Base-by-base conservation (phyloP, 2,329 filamentous ascomycete genomes). In the Botryotinia calthae region DNA sequence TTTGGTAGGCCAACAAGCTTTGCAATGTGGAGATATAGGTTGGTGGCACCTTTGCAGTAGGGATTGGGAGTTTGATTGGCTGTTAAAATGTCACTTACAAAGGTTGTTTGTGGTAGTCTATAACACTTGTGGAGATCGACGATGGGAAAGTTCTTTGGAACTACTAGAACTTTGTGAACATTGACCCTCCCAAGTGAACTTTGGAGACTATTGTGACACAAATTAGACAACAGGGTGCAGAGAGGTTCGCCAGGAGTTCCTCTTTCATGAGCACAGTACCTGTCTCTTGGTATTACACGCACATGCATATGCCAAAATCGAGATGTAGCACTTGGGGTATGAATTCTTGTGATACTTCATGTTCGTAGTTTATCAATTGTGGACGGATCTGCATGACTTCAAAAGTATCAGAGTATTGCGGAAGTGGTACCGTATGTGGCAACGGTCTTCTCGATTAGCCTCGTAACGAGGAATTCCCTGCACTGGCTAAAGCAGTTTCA, bases 71-170 rank as follows among this genome's bases (percentile, higher is more conserved):
- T 42, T 71, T 56, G 7, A 71, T 71, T 71, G 69, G 59, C 42
- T 44, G 40, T 44, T 2, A 71, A 31, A 31, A 63, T 8, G 28
- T 8, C 34, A 65, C 34, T 65, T 71, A 71, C 46, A 59, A 71
- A 54, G 44, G 34, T 31, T 34, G 69, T 61, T 65, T 56, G 28
- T 31, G 68, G 42, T 48, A 28, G 25, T 66, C 14, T 37, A 25
- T 65, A 37, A 71, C 59, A 71, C 48, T 34, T 28, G 58, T 61
- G 31, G 34, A 70, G 54, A 64, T 64, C 44, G 31, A 71, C 22
- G 46, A 54, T 71, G 46, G 25, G 42, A 48, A 34, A 31, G 18
- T 56, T 67, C 25, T 67, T 37, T 56, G 25, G n/a, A 68, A 56
- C 65, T 56, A 67, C 48, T 31, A 51, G 48, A 37, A 67, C 48